Base-by-base conservation (phyloP, 148 eudicot species). In the Heliosperma pusillum region DNA sequence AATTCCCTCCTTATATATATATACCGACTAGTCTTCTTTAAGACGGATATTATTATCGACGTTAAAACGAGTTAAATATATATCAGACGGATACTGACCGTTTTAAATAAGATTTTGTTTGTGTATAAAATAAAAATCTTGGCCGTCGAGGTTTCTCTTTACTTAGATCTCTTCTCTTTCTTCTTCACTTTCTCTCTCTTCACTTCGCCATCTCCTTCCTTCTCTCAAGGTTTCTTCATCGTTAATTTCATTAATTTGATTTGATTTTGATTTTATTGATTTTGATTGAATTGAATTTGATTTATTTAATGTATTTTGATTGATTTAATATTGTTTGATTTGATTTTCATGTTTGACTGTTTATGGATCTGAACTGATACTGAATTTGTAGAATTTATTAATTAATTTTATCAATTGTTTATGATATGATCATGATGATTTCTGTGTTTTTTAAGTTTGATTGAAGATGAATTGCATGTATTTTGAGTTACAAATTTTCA, bases 361-460 rank as follows among this genome's bases (percentile, higher is more conserved):
- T 77, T 62, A 22, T 62, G 63, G 80, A 77, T 77, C 75, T 63
- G 36, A 44, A 57, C 16, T 57, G 44, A 58, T 56, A 24, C 36
- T 63, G 2, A 27, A 44, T 10, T 29, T 12, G 3, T 33, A 3
- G 8, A 47, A 27, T 40, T 21, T 45, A 45, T 12, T 29, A 10
- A 12, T 45, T 6, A 11, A 27, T 5, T 25, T 67, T 16, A 1
- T 22, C 57, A 9, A 25, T 19, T 17, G 2, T 25, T 76, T n/a
- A 76, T 60, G 26, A 60, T 57, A 76, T 60, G 26, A 60, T 57
- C 61, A 10, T 36, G 4, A 36, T 7, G 42, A 4, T 5, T 17
- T 22, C 0, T 20, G 0, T 33, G 8, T 68, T 53, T 36, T 12
- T 21, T 29, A 21, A 53, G 16, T 67, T 67, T 40, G 16, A 66